These are phyloP conservation scores for Teratosphaeria zuluensis DNA, from an alignment of 2,329 filamentous ascomycete species.

Conservation along the genomic window DNA sequence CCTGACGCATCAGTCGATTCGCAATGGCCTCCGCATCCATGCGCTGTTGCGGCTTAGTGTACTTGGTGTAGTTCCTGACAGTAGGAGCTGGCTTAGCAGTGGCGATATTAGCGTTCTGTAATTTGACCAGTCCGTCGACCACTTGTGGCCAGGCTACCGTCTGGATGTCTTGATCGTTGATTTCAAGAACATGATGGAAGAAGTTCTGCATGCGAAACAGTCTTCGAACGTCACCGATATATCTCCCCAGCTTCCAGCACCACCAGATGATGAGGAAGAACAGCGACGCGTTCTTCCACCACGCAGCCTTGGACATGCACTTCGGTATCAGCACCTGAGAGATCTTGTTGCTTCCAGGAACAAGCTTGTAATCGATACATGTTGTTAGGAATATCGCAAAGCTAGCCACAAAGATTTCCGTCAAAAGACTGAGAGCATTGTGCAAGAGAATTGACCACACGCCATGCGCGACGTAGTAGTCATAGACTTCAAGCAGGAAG, in stretches of 20 bases:
- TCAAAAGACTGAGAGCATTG: conserved; percentile 63
- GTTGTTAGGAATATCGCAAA: conserved; percentile 77
- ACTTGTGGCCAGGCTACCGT: conserved; percentile 91
- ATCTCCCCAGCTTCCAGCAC: conserved; percentile 68
- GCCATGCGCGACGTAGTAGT: conserved; percentile 74
- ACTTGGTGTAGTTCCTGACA: conserved; percentile 54
- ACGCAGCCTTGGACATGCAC: conserved; percentile 65
- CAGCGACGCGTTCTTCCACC: conserved; percentile 65
- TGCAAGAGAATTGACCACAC: conserved; percentile 75
- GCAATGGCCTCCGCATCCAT: conserved; percentile 96
- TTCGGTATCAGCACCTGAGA: conserved; percentile 57
- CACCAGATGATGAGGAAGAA: conserved; percentile 84
- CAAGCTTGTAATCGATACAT: conserved; percentile 70
- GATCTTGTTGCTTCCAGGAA: conserved; percentile 55
- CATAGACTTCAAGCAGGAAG: conserved; percentile 77
- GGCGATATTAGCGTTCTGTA: conserved; percentile 78
- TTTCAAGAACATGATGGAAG: conserved; percentile 70
- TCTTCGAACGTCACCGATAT: conserved; percentile 62
- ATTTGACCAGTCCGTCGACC: conserved; percentile 71
- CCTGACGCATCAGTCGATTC: conserved; percentile 89
- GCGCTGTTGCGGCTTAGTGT: conserved; percentile 52
- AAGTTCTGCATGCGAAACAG: conserved; percentile 75
- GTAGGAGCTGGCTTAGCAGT: conserved; percentile 57
- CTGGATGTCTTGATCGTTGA: conserved; percentile 80
- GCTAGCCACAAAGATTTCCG: conserved; percentile 70